Base-by-base conservation (phyloP, 2,329 filamentous ascomycete species). In the Allantophomopsis cytisporea region DNA sequence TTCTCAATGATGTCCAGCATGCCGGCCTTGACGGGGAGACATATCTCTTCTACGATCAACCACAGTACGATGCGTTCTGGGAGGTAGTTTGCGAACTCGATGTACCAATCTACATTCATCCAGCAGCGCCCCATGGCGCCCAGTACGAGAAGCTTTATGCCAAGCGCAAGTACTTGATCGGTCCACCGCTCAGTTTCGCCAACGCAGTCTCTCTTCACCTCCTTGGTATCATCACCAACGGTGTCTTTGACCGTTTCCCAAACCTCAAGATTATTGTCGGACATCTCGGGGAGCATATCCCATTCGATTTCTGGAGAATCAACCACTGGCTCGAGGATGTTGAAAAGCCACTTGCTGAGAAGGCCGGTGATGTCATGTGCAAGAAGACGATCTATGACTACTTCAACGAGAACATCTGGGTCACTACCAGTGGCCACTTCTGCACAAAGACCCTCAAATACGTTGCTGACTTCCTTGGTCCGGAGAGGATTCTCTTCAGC, bases 71-170 rank as follows among this genome's bases (percentile, higher is more conserved):
- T 46, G 54, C 66, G 16, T 80, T 81, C 62, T 80, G 76, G 76
- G 50, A 62, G 11, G 68, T 66, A 0, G 64, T 68, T 7, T 63
- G 62, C 2, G 69, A 77, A 34, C 66, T 81, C 0, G 71, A 79
- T 41, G 74, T 79, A 0, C 75, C 76, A 0, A 64, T 81, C 37
- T 81, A 80, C 49, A 61, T 81, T 1, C 76, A 81, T 53, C 76
- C 57, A 54, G 31, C 69, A 36, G 67, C 69, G 45, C 71, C 76
- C 2, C 71, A 69, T 0, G 73, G 72, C 6, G 63, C 61, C 14
- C 64, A 75, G 40, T 61, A 70, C 47, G 69, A 77, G 4, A 71
- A 71, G 49, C 63, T 76, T 6, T 79, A 68, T 63, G 67, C 66
- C 1, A 62, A 75, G 47, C 63, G 73, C 16, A 68, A 68, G 50